Conservation (phyloP, 495 filamentous ascomycete genomes). For the Penicillium salamii region DNA sequence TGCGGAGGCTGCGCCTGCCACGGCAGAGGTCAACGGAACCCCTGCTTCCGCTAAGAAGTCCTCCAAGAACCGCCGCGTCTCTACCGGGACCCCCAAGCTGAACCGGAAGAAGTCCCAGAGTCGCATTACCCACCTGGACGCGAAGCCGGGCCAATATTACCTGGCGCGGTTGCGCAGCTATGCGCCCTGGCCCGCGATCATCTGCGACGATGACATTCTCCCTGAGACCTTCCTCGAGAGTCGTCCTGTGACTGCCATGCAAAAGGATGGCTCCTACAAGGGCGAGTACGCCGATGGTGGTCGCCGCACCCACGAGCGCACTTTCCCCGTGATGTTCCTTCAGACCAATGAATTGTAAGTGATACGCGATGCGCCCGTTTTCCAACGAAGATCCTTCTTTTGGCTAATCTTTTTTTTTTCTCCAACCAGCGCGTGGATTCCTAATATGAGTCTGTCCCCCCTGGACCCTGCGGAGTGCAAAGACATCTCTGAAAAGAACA, state of each 20-base stretch:
- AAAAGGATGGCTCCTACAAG: conserved; percentile 76
- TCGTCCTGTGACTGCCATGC: conserved; percentile 77
- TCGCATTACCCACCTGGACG: conserved; percentile 68
- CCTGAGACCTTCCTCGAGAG: conserved; percentile 65
- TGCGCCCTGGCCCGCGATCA: conserved; percentile 85
- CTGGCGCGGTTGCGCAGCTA: conserved; percentile 85
- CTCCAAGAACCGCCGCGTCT: conserved; percentile 63
- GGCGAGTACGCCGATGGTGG: conserved; percentile 80
- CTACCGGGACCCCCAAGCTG: conserved; percentile 66
- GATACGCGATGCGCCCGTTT: too few species aligned
- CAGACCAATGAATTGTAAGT: conserved; percentile 94
- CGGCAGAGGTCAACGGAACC: conserved; percentile 43
- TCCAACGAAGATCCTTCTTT: too few species aligned
- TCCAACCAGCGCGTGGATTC: conserved; percentile 74
- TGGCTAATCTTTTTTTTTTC: conserved; percentile 5
- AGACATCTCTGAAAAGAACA: conserved; percentile 62
- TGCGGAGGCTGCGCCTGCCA: conserved; percentile 25
- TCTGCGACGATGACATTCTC: conserved; percentile 90
- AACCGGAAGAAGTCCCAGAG: conserved; percentile 78
- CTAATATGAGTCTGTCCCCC: conserved; percentile 72
- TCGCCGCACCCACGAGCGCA: conserved; percentile 76
- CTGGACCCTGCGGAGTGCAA: conserved; percentile 68
- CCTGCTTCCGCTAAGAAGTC: conserved; percentile 46
- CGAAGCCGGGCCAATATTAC: conserved; percentile 81
- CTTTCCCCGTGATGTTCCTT: conserved; percentile 91